Conservation (phyloP, 305 asterid species). For the Solanum aculeatissimum region DNA sequence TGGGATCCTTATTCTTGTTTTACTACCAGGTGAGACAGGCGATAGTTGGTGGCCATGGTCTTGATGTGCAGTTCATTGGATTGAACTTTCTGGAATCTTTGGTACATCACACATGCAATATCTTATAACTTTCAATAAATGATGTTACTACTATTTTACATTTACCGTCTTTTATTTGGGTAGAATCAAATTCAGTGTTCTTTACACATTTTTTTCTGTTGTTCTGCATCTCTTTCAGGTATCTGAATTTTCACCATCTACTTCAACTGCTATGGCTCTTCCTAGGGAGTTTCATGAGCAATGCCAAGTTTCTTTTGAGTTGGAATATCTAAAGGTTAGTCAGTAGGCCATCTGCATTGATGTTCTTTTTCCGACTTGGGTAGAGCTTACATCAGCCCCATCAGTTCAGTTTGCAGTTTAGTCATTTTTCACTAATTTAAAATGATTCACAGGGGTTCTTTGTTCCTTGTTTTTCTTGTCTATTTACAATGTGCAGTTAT, state of each 20-base stretch:
- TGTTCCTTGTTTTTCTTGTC: neutral
- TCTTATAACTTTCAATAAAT: conserved; percentile 4
- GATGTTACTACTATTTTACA: neutral
- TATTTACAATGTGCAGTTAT: conserved; percentile 29
- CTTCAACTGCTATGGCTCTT: conserved; percentile 84
- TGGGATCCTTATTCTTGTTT: conserved; percentile 1
- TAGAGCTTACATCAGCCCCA: neutral
- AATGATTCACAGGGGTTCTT: neutral
- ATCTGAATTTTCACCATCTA: conserved; percentile 90
- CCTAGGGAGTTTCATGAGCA: conserved; percentile 90
- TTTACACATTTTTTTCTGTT: neutral
- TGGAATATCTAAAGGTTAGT: conserved; percentile 72
- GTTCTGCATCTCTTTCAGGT: conserved; percentile 35
- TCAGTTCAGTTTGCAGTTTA: conserved; percentile 8
- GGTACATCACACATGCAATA: conserved; percentile 26
- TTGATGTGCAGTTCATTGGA: conserved; percentile 68
- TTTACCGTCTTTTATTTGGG: neutral
- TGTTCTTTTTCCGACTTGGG: conserved; percentile 2
- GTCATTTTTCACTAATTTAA: neutral
- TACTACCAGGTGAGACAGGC: conserved; percentile 76
- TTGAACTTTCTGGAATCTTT: conserved; percentile 69
- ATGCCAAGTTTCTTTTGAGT: conserved; percentile 74
- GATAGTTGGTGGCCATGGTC: conserved; percentile 55
- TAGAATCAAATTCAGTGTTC: neutral
- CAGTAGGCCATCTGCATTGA: conserved; percentile 4